These are phyloP conservation scores for Pseudopithomyces maydicus DNA, from an alignment of 2,329 filamentous ascomycete species.

Conservation along the genomic window DNA sequence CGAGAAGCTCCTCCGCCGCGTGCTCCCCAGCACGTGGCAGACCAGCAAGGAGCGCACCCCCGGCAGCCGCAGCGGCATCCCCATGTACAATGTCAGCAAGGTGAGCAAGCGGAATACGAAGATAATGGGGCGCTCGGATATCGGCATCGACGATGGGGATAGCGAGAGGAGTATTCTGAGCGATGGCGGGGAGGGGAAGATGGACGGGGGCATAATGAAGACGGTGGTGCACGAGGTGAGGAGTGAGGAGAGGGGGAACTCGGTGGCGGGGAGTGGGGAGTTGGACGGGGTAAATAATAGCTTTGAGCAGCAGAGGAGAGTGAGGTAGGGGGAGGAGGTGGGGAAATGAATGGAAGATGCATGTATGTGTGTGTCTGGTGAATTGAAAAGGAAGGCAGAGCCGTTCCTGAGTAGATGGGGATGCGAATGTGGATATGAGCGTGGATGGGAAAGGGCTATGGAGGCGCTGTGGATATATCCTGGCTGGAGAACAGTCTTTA, in stretches of 20 bases:
- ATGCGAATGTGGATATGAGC: too few species aligned
- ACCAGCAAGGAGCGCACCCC: constrained; percentile 13
- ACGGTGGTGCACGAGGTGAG: constrained; percentile 29
- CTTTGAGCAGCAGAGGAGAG: too few species aligned
- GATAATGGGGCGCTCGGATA: constrained; percentile 13
- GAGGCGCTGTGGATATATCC: too few species aligned
- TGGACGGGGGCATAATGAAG: constrained; percentile 20
- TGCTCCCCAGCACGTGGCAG: constrained; percentile 21
- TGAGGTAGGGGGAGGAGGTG: too few species aligned
- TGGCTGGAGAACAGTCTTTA: too few species aligned
- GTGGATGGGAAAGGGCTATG: too few species aligned
- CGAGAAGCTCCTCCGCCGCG: constrained; percentile 22
- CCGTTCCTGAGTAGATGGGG: too few species aligned
- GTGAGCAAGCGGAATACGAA: constrained; percentile 12
- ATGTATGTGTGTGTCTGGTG: too few species aligned
- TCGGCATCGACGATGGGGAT: constrained; percentile 21
- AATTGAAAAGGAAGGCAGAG: too few species aligned
- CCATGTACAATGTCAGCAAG: constrained; percentile 20
- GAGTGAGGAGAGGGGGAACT: constrained; percentile 3
- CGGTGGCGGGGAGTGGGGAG: neutral
- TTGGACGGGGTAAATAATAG: too few species aligned
- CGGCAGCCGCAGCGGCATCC: constrained; percentile 13
- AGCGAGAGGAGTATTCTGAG: constrained; percentile 26
- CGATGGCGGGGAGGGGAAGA: constrained; percentile 3
- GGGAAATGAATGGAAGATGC: neutral